A percentile compares a stretch with the other conserved stretches of the same genome.
These are phyloP conservation scores for Physaria fendleri DNA, from an alignment of 345 rosid genomes.

Conservation along the genomic window DNA sequence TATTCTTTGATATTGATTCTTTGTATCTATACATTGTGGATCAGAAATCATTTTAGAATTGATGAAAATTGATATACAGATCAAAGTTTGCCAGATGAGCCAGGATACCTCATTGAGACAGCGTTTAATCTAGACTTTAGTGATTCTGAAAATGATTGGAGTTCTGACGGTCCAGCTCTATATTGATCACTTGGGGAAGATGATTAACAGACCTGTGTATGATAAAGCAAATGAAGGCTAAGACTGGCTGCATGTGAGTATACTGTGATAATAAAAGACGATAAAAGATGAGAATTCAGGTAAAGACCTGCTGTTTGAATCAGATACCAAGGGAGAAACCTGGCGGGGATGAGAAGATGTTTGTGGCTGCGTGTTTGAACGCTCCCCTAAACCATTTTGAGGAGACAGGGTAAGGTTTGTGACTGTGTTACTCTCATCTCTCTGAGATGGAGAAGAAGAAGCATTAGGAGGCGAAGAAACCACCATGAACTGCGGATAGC, in stretches of 20 bases:
- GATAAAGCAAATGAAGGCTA: not conserved
- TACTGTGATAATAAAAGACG: not conserved
- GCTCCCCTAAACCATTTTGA: constrained; percentile 36
- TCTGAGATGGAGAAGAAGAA: constrained; percentile 47
- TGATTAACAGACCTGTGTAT: constrained; percentile 41
- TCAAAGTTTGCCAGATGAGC: not conserved
- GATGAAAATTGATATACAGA: not conserved
- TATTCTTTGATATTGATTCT: constrained; percentile 89
- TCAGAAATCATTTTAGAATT: not conserved
- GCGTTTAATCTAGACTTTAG: constrained; percentile 66
- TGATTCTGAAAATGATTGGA: constrained; percentile 83
- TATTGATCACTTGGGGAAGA: constrained; percentile 63
- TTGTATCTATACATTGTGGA: constrained; percentile 55
- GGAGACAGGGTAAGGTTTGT: constrained; percentile 44
- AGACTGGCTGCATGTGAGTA: not conserved
- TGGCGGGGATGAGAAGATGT: constrained; percentile 36
- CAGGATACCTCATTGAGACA: constrained; percentile 60
- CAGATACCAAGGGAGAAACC: constrained; percentile 46
- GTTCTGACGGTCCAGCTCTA: constrained; percentile 81
- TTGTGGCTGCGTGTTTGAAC: constrained; percentile 31
- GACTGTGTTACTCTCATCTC: constrained; percentile 49
- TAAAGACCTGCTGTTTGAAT: constrained; percentile 49
- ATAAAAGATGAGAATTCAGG: not conserved
- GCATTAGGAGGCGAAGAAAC: constrained; percentile 57
- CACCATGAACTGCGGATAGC: constrained; percentile 73